Evolutionary conservation across 805 yeast genomes (phyloP).

Genomic region (Metschnikowia sp.): DNA sequence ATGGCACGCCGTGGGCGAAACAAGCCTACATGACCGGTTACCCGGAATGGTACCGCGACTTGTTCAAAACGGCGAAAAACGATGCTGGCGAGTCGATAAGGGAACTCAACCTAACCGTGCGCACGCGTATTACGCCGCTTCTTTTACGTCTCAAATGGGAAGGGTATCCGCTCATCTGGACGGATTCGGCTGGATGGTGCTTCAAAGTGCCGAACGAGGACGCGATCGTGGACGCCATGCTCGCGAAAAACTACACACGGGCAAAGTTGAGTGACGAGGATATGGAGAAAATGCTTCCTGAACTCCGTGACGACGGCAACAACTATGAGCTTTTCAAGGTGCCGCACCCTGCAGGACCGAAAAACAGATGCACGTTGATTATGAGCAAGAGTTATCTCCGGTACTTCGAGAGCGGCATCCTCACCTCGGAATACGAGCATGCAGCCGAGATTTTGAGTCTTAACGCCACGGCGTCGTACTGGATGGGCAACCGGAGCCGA

Average conservation of each 20-base stretch:
- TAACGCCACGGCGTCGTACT: conserved; percentile 80
- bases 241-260: conserved; percentile 36
- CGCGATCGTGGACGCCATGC: conserved; percentile 24
- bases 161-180: conserved; percentile 77
- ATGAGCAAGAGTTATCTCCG: conserved; percentile 73
- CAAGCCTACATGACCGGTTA: conserved; percentile 81
- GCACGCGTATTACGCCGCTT: conserved; percentile 74
- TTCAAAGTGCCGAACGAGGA: conserved; percentile 56
- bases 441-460: conserved; percentile 79
- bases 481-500: conserved; percentile 89
- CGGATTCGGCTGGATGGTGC: conserved; percentile 82
- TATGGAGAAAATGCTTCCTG: conserved; percentile 20
- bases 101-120: conserved; percentile 59
- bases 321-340: conserved; percentile 54
- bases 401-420: conserved; percentile 67
- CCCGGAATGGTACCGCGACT: conserved; percentile 88
- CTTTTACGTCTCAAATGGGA: conserved; percentile 82
- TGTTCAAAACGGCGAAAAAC: conserved; percentile 34
- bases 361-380: conserved; percentile 66
- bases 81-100: conserved; percentile 31
- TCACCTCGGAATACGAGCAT: conserved; percentile 65
- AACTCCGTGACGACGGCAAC: conserved; percentile 22
- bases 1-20: conserved; percentile 63
- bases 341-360: conserved; percentile 86
- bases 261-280: conserved; percentile 31